These are phyloP conservation scores for Parietaria judaica DNA, from an alignment of 306 rosid species.

Conservation along the genomic window DNA sequence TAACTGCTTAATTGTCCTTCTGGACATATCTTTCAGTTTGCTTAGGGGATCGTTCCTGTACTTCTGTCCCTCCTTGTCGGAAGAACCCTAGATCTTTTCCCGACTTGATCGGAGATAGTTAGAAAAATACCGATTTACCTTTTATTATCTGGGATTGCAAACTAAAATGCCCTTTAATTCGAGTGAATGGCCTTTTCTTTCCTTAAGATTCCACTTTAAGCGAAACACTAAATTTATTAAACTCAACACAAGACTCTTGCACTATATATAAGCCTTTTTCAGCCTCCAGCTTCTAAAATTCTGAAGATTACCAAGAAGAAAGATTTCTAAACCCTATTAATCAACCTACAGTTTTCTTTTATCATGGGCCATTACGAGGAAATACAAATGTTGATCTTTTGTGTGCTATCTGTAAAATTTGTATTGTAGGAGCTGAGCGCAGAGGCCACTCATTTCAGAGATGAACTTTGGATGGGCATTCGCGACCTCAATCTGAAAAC, in stretches of 20 bases:
- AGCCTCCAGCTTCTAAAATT: no score
- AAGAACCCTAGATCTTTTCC: no score
- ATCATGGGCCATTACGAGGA: background rate
- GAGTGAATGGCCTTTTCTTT: no score
- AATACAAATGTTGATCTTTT: background rate
- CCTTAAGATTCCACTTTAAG: no score
- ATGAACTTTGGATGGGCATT: slow-evolving; percentile 82
- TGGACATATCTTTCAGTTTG: background rate
- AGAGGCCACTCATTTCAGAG: slow-evolving; percentile 64
- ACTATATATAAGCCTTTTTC: no score
- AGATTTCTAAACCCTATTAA: background rate
- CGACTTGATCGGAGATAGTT: no score
- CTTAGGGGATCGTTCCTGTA: background rate
- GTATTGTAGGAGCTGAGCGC: slow-evolving; percentile 53
- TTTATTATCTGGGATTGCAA: no score
- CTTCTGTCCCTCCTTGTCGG: background rate
- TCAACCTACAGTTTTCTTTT: background rate
- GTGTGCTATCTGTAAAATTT: slow-evolving; percentile 7
- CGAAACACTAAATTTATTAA: no score
- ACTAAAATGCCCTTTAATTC: no score
- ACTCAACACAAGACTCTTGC: no score
- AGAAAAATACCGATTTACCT: no score
- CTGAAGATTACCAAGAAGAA: no score
- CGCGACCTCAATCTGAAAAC: slow-evolving; percentile 76
- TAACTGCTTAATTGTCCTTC: background rate